Evolutionary conservation across 257 asterid genomes (phyloP).

Genomic region (Thymus mandschuricus): DNA sequence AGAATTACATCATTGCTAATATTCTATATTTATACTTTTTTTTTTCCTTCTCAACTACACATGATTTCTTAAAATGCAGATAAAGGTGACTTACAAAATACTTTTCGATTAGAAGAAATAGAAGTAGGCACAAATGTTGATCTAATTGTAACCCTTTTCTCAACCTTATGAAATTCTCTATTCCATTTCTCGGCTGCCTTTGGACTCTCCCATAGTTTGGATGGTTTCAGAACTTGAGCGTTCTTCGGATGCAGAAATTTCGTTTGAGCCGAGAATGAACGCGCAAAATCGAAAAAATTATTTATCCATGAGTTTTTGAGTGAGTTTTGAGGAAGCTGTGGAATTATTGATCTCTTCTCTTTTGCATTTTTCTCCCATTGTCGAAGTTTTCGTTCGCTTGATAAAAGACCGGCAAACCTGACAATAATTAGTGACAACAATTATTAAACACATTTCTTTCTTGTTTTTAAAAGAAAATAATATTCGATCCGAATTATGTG

Average conservation of each 20-base stretch:
- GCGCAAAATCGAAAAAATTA: slow-evolving; percentile 4
- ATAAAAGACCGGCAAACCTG: slow-evolving; percentile 46
- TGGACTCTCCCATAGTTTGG: not conserved
- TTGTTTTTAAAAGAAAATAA: no score
- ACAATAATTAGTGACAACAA: not conserved
- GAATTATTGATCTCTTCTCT: not conserved
- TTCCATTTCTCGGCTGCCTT: not conserved
- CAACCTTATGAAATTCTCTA: not conserved
- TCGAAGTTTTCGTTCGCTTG: slow-evolving; percentile 46
- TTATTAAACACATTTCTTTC: no score
- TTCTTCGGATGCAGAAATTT: not conserved
- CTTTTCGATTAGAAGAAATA: not conserved
- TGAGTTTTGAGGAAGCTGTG: not conserved
- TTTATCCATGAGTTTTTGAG: slow-evolving; percentile 8
- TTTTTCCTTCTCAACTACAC: not conserved
- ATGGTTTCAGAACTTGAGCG: not conserved
- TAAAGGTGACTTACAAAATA: not conserved
- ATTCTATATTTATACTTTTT: not conserved
- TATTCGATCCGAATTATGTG: no score
- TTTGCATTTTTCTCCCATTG: slow-evolving; percentile 19
- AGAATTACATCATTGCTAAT: not conserved
- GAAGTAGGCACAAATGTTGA: not conserved
- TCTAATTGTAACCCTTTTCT: not conserved
- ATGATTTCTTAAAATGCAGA: not conserved
- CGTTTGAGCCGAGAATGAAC: not conserved